Evolutionary conservation across 2,329 filamentous ascomycete species (phyloP).

Genomic region (Ascosphaera pollenicola): DNA sequence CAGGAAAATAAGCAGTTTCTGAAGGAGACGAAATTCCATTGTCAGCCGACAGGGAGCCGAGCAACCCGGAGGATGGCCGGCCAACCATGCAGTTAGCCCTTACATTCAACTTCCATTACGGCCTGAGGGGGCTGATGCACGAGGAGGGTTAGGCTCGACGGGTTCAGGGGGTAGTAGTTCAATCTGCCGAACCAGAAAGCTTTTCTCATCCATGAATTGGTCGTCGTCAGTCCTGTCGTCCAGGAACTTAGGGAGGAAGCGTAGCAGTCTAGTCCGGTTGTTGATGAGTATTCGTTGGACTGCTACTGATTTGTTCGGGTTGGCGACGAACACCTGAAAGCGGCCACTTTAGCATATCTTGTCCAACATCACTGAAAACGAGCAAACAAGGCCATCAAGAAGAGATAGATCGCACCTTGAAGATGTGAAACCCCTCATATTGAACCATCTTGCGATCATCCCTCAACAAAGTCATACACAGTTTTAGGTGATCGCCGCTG

Average conservation of each 20-base stretch:
- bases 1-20: too few relatives aligned
- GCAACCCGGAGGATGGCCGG: too few relatives aligned
- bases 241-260: conserved; percentile 75
- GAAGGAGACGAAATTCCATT: too few relatives aligned
- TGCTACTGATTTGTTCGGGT: conserved; percentile 91
- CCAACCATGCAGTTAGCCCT: neutral
- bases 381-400: neutral
- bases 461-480: conserved; percentile 90
- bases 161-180: conserved; percentile 24
- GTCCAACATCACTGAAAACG: conserved; percentile 1
- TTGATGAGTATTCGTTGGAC: conserved; percentile 92
- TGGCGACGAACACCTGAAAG: conserved; percentile 72
- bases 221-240: conserved; percentile 93
- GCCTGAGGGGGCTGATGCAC: neutral
- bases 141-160: conserved; percentile 12
- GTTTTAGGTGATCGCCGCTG: conserved; percentile 83
- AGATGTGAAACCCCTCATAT: conserved; percentile 97
- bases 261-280: conserved; percentile 77
- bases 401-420: conserved; percentile 40
- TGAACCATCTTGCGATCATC: conserved; percentile 98
- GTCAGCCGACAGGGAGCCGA: too few relatives aligned
- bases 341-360: conserved; percentile 7
- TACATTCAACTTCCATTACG: neutral
- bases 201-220: conserved; percentile 95
- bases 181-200: conserved; percentile 92